These are phyloP conservation scores for Populus alba DNA, from an alignment of 345 rosid genomes.

Conservation along the genomic window DNA sequence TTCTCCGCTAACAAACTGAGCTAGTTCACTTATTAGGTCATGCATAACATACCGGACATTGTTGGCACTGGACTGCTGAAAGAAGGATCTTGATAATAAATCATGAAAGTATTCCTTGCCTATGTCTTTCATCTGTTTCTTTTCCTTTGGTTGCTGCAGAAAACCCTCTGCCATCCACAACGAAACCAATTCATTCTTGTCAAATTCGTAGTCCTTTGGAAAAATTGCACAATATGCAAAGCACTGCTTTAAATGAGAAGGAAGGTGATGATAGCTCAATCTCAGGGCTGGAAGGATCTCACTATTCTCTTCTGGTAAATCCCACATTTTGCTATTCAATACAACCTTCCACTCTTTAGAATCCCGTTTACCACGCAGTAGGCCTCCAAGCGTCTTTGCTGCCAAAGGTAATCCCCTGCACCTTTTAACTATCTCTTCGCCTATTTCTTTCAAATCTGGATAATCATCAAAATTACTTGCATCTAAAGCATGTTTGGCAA, in stretches of 20 bases:
- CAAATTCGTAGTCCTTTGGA: conserved; percentile 19
- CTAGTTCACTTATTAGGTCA: conserved; percentile 22
- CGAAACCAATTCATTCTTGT: conserved; percentile 17
- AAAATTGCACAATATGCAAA: conserved; percentile 24
- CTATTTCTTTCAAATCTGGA: background rate
- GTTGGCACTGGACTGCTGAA: background rate
- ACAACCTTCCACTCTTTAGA: conserved; percentile 12
- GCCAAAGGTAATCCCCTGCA: conserved; percentile 27
- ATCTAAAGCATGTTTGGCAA: conserved; percentile 12
- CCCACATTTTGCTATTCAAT: conserved; percentile 16
- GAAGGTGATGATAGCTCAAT: conserved; percentile 17
- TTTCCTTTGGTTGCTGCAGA: background rate
- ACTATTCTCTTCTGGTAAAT: background rate
- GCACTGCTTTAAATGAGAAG: conserved; percentile 16
- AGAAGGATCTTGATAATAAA: conserved; percentile 16
- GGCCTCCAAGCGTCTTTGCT: conserved; percentile 24
- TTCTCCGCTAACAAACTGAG: conserved; percentile 1
- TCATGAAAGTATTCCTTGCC: conserved; percentile 14
- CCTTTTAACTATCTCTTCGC: conserved; percentile 4
- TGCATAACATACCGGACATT: conserved; percentile 17
- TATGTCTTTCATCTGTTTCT: conserved; percentile 3
- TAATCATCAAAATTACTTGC: background rate
- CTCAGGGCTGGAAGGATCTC: conserved; percentile 13
- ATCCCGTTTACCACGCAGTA: conserved; percentile 2
- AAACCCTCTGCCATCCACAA: conserved; percentile 29